A percentile compares a stretch with the other conserved stretches of the same genome.
Evolutionary conservation across 495 filamentous ascomycete genomes (phyloP).

Genomic region (Xylaria venustula): DNA sequence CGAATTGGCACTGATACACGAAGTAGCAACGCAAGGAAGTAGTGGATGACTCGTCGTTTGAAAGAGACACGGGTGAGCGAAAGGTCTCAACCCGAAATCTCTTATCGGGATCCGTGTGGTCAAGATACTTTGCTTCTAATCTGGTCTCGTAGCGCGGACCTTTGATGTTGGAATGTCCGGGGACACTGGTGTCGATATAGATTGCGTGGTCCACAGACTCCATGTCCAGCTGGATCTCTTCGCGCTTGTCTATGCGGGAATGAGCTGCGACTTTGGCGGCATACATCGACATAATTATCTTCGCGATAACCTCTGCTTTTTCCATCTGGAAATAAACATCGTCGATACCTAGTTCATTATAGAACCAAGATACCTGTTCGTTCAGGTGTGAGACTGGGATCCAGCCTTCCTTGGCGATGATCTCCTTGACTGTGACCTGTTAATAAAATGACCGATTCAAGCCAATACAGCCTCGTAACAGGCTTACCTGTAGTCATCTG

Average conservation of each 20-base stretch:
- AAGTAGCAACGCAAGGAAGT: slow-evolving; percentile 95
- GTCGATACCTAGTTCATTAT: slow-evolving; percentile 94
- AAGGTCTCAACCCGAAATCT: slow-evolving; percentile 93
- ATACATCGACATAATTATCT: slow-evolving; percentile 92
- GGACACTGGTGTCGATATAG: slow-evolving; percentile 95
- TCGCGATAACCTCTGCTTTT: slow-evolving; percentile 80
- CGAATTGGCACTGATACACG: slow-evolving; percentile 93
- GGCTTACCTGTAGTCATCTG: slow-evolving; percentile 85
- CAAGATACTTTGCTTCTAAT: slow-evolving; percentile 92
- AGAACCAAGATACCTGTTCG: slow-evolving; percentile 91
- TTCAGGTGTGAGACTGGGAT: slow-evolving; percentile 82
- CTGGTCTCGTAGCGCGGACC: slow-evolving; percentile 91
- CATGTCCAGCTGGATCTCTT: slow-evolving; percentile 94
- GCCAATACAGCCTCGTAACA: neutral
- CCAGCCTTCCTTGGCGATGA: slow-evolving; percentile 59
- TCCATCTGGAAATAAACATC: slow-evolving; percentile 99
- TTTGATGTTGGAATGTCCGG: slow-evolving; percentile 68
- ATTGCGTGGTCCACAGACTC: slow-evolving; percentile 93
- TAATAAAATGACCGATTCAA: slow-evolving; percentile 17
- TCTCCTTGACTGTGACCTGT: slow-evolving; percentile 36
- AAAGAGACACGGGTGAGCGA: slow-evolving; percentile 76
- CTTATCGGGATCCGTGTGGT: slow-evolving; percentile 61
- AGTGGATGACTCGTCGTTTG: slow-evolving; percentile 50
- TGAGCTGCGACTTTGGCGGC: slow-evolving; percentile 96
- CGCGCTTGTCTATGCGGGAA: slow-evolving; percentile 85